These are phyloP conservation scores for Coelastrella sp. DNA, from an alignment of 139 green algal genomes.

Conservation along the genomic window DNA sequence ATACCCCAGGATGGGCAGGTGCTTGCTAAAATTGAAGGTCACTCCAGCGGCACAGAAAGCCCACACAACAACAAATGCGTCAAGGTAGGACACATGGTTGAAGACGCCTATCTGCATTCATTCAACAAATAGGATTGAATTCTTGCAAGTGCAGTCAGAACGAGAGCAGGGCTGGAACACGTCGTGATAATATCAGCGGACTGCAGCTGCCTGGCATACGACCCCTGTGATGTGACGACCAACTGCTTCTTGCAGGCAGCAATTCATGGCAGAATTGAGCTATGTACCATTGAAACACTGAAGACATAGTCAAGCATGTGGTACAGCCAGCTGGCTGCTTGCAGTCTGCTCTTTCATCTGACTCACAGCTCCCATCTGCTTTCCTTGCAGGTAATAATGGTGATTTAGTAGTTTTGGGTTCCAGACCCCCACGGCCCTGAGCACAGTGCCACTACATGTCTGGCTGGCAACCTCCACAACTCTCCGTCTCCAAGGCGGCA, in stretches of 20 bases:
- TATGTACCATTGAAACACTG: too few species aligned
- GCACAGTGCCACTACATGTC: background rate
- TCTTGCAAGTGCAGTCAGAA: background rate
- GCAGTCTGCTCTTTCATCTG: background rate
- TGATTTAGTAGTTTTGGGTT: background rate
- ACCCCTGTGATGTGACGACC: background rate
- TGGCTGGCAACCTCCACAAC: conserved; percentile 43
- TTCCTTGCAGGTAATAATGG: conserved; percentile 36
- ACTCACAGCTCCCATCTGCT: conserved; percentile 41
- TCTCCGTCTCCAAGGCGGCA: conserved; percentile 44
- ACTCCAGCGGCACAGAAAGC: conserved; percentile 35
- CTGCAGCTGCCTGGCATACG: background rate
- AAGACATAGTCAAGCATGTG: background rate
- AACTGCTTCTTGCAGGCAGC: background rate
- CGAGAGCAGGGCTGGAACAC: background rate
- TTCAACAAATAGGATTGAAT: background rate
- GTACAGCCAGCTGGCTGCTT: too few species aligned
- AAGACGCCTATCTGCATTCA: conserved; percentile 57
- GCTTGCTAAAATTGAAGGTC: conserved; percentile 32
- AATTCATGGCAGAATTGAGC: too few species aligned
- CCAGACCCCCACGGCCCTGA: conserved; percentile 36
- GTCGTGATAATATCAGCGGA: too few species aligned
- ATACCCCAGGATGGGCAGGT: conserved; percentile 56
- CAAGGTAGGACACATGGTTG: conserved; percentile 63
- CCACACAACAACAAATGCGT: conserved; percentile 46